Base-by-base conservation (phyloP, 352 stramenopile genomes). In the Phytopythium delawarense region DNA sequence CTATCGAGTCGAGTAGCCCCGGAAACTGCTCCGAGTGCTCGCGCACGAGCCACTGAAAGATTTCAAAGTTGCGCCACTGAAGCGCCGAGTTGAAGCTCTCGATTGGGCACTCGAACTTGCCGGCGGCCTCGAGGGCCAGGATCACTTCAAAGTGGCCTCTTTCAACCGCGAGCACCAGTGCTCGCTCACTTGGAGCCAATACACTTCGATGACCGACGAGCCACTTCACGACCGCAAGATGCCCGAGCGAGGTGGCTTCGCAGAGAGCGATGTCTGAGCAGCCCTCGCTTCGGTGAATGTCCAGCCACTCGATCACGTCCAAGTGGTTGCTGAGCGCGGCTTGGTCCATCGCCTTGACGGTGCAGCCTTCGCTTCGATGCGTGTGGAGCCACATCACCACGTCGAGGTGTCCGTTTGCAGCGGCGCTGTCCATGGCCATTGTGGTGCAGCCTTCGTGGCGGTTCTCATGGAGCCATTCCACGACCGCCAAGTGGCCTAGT, bases 31-130 rank as follows among this genome's bases (percentile, higher is more conserved):
- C 18, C 9, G 42, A 49, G 42, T 49, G 42, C 20, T 49, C 42
- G 42, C 7, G 42, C 42, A 49, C 42, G 20, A 49, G 42, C 42
- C 42, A 28, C 18, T 49, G 42, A 9, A 49, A 49, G 42, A 49
- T 49, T 16, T 49, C 42, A 25, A 28, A 49, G 42, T 25, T 49
- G 18, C 30, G 28, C 50, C 18, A 34, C 28, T 56, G 11, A 30
- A 56, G 50, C 50, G 34, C 50, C 50, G 30, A 42, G 28, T 5
- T 28, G 20, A 53, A 49, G 42, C 42, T 49, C 42, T 49, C 42
- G 42, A 23, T 7, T n/a, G 42, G 20, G 25, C 42, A 49, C 42
- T 49, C 40, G 42, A 49, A 49, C 42, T 49, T 49, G 42, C 42
- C 42, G 42, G 42, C 20, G 20, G 42, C 42, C 42, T 49, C 20